Percentiles rank a stretch among this genome's conserved stretches.
phyloP scores from a whole-genome alignment of 2,329 filamentous ascomycete genomes.

The Epicoccum nigrum region DNA sequence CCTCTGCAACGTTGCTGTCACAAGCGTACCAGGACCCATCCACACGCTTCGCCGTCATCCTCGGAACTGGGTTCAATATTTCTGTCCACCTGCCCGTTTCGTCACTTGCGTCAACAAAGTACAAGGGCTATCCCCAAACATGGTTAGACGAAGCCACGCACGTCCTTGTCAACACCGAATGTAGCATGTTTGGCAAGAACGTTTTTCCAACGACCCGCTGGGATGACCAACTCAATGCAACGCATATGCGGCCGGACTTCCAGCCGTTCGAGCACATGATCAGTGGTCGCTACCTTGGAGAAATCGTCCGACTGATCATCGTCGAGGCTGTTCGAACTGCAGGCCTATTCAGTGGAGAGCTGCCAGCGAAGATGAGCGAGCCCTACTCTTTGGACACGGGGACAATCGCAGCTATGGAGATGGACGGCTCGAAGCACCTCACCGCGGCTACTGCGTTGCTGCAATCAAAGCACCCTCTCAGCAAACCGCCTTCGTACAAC shows the following conservation, averaged over 20 bases:
- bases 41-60: constrained; percentile 67
- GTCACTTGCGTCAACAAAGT: constrained; percentile 61
- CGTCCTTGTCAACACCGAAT: constrained; percentile 69
- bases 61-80: constrained; percentile 70
- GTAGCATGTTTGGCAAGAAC: constrained; percentile 69
- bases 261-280: constrained; percentile 70
- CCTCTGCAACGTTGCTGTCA: constrained; percentile 65
- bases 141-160: constrained; percentile 64
- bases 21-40: constrained; percentile 66
- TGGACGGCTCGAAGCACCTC: constrained; percentile 50
- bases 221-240: constrained; percentile 65
- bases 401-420: constrained; percentile 64
- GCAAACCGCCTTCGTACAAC: constrained; percentile 51
- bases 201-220: constrained; percentile 65
- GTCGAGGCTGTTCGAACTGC: constrained; percentile 64
- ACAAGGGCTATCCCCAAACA: constrained; percentile 59
- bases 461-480: constrained; percentile 58
- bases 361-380: constrained; percentile 61
- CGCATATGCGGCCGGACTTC: constrained; percentile 65
- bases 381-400: constrained; percentile 66
- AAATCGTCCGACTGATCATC: constrained; percentile 66
- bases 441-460: constrained; percentile 54
- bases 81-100: constrained; percentile 65
- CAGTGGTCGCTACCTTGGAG: constrained; percentile 67
- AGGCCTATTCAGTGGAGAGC: constrained; percentile 62